Base-by-base conservation (phyloP, 2,329 filamentous ascomycete genomes). In the Aspergillus sp. region DNA sequence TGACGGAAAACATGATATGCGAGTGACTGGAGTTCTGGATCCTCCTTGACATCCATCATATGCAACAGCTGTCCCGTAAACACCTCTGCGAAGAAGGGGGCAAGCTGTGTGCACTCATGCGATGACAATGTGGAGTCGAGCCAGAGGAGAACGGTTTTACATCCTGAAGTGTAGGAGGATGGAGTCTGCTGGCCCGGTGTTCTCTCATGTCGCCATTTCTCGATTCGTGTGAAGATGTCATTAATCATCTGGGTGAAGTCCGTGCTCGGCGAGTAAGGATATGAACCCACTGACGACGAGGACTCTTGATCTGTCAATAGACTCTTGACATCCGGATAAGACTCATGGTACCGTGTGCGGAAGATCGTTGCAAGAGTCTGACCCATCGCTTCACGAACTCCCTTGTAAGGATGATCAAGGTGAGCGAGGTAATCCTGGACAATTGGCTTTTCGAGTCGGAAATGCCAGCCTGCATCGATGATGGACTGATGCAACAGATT, bases 1-100 rank as follows among this genome's bases (percentile, higher is more conserved):
- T 99, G 93, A 6, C 93, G 89, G 80, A 98, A 99, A 43, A 99
- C 95, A 70, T 96, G 92, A 71, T 98, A 99, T 0, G 95, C 93
- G 8, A 97, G 83, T 9, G 90, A 89, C 81, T 97, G 96, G 2
- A 99, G 83, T 74, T 99, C 96, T 0, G 91, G 92, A 68, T 99
- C 95, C 74, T 99, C 95, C 74, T 98, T 98, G 73, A 99, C 91
- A 70, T 99, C 95, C 93, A 99, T 99, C 95, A 99, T 99, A 79
- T 99, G 93, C 52, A 99, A 80, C 14, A 99, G 84, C 72, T 97
- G 90, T 67, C 95, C 90, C 73, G 96, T 95, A 70, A 98, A 93
- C 0, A 89, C 82, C 37, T 90, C 84, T 0, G 92, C 90, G 80
- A 99, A 98, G 83, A 97, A 98, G 3, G 88, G 87, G 17, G 96